These are phyloP conservation scores for Kurtzmaniella cleridarum DNA, from an alignment of 805 yeast genomes.

Conservation along the genomic window DNA sequence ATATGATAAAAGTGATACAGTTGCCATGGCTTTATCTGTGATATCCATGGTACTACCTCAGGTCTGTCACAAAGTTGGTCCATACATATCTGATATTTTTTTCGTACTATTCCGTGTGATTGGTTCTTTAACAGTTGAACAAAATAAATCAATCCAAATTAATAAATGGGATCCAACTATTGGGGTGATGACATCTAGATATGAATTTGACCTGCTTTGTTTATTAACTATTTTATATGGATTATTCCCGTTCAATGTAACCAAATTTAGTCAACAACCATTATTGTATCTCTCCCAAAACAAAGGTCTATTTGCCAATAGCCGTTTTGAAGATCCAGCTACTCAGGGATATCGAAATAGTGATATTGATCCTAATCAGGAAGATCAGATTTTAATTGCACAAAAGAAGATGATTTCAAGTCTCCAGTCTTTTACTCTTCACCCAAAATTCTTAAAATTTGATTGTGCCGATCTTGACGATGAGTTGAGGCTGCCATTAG, in stretches of 20 bases:
- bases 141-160: constrained; percentile 1
- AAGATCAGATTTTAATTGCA: constrained; percentile 14
- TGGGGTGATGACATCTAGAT: constrained; percentile 11
- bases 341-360: constrained; percentile 8
- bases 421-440: constrained; percentile 35
- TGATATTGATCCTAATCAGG: constrained; percentile 28
- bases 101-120: constrained; percentile 19
- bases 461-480: constrained; percentile 13
- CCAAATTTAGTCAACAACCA: constrained; percentile 40
- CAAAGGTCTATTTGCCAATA: constrained; percentile 1
- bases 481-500: constrained; percentile 15
- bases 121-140: background rate
- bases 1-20: constrained; percentile 36
- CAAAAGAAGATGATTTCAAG: constrained; percentile 14
- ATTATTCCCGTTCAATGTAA: constrained; percentile 47
- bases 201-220: constrained; percentile 22
- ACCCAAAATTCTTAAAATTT: constrained; percentile 40
- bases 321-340: constrained; percentile 1
- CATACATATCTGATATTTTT: constrained; percentile 36
- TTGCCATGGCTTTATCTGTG: constrained; percentile 26
- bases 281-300: constrained; percentile 20
- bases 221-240: constrained; percentile 53
- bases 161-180: constrained; percentile 5
- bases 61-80: constrained; percentile 27
- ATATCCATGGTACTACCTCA: constrained; percentile 39